phyloP scores from a whole-genome alignment of 2,329 filamentous ascomycete species.

The Ascochyta koolunga region DNA sequence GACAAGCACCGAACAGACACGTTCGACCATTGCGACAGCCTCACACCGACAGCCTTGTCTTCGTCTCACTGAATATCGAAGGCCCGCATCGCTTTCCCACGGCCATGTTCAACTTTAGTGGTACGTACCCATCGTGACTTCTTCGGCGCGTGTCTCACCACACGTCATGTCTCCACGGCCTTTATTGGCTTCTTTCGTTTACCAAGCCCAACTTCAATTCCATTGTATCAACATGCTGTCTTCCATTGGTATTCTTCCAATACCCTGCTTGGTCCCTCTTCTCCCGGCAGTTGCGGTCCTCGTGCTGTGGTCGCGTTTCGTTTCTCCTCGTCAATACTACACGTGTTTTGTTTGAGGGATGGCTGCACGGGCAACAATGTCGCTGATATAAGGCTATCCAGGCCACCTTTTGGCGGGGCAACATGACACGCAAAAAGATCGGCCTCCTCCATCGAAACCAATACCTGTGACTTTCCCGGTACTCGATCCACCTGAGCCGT shows the following conservation, averaged over 20 bases:
- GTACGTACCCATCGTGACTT: constrained; percentile 32
- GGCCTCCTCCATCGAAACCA: constrained; percentile 56
- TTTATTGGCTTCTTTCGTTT: constrained; percentile 1
- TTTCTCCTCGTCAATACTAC: constrained; percentile 26
- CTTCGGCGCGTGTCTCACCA: background rate
- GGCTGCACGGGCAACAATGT: constrained; percentile 32
- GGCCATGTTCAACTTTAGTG: constrained; percentile 47
- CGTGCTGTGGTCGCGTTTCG: constrained; percentile 15
- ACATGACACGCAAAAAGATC: constrained; percentile 48
- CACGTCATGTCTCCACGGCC: constrained; percentile 11
- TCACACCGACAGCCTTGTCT: constrained; percentile 5
- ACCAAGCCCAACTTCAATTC: background rate
- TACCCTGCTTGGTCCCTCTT: background rate
- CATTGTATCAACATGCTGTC: background rate
- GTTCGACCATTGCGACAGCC: constrained; percentile 6
- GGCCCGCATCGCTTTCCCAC: constrained; percentile 1
- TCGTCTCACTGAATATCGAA: background rate
- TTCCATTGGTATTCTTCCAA: background rate
- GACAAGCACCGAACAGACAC: constrained; percentile 13
- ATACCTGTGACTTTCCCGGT: constrained; percentile 60
- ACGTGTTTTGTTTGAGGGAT: constrained; percentile 37
- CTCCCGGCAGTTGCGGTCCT: constrained; percentile 20
- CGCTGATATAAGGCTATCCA: constrained; percentile 39
- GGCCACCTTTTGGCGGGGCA: constrained; percentile 47
- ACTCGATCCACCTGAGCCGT: constrained; percentile 49